Percentiles rank a stretch among this genome's conserved stretches.
Evolutionary conservation across 768 basidiomycete genomes (phyloP).

Genomic region (Sistotremastrum suecicum): DNA sequence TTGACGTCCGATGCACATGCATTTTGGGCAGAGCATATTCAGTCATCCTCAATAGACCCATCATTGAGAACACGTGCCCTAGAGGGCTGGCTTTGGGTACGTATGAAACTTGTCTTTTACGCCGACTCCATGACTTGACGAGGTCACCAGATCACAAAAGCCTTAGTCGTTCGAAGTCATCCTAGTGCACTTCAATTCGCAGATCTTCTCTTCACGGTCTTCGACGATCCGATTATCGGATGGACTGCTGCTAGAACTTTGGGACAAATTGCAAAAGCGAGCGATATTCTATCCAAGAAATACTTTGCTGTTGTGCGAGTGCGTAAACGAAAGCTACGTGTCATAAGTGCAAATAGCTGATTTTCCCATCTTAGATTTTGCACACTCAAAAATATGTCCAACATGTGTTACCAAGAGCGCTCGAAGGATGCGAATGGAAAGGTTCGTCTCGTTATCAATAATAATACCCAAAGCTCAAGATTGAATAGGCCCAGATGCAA

Average conservation of each 20-base stretch:
- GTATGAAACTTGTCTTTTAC: constrained; percentile 5
- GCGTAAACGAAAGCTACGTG: constrained; percentile 6
- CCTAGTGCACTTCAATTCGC: constrained; percentile 38
- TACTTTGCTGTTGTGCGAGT: constrained; percentile 75
- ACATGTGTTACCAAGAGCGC: constrained; percentile 57
- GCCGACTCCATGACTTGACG: background rate
- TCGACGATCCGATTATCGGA: constrained; percentile 49
- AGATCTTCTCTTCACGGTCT: constrained; percentile 52
- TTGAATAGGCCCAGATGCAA: constrained; percentile 24
- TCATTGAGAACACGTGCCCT: constrained; percentile 38
- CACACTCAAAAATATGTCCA: constrained; percentile 67
- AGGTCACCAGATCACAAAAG: constrained; percentile 52
- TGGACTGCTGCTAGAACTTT: constrained; percentile 67
- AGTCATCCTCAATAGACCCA: constrained; percentile 14
- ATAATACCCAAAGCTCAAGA: background rate
- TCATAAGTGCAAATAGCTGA: background rate
- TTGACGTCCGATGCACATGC: constrained; percentile 20
- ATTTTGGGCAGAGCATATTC: constrained; percentile 39
- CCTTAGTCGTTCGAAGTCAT: constrained; percentile 64
- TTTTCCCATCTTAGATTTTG: constrained; percentile 36
- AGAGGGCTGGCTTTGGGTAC: constrained; percentile 56
- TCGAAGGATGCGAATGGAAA: constrained; percentile 44
- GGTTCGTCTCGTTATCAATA: constrained; percentile 24
- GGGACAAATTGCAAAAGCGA: constrained; percentile 48
- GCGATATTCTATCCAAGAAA: constrained; percentile 55